phyloP scores from a whole-genome alignment of 2,329 filamentous ascomycete genomes.

The Stachybotrys chartarum region DNA sequence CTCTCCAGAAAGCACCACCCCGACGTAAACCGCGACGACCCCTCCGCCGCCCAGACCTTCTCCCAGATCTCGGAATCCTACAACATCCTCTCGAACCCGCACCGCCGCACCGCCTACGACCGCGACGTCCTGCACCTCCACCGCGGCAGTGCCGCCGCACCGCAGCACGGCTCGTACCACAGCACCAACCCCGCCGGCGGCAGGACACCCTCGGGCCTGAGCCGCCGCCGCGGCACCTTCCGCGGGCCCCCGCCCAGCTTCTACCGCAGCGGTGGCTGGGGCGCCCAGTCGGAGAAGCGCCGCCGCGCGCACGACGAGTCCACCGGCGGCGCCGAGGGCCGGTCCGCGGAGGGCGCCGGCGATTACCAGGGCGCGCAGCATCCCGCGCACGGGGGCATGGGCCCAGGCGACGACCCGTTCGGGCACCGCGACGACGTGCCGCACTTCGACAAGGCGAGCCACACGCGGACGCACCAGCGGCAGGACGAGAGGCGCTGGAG shows the following conservation, averaged over 20 bases:
- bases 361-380: not conserved
- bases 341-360: constrained; percentile 10
- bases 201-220: constrained; percentile 74
- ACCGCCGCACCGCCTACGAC: constrained; percentile 77
- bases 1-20: constrained; percentile 92
- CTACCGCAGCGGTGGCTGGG: constrained; percentile 76
- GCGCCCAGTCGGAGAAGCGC: constrained; percentile 53
- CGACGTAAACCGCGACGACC: constrained; percentile 77
- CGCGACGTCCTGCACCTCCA: constrained; percentile 49
- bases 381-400: constrained; percentile 42
- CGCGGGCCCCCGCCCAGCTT: constrained; percentile 84
- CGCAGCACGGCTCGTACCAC: constrained; percentile 42
- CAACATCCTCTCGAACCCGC: constrained; percentile 61
- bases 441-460: constrained; percentile 71
- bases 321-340: constrained; percentile 21
- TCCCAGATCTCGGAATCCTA: constrained; percentile 81
- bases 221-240: constrained; percentile 67
- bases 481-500: constrained; percentile 43
- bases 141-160: constrained; percentile 12
- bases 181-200: constrained; percentile 60
- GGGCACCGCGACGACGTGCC: constrained; percentile 47
- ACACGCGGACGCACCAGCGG: constrained; percentile 65
- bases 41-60: constrained; percentile 66
- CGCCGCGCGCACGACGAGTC: constrained; percentile 41
- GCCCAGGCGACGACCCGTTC: constrained; percentile 47